A percentile compares a stretch with the other conserved stretches of the same genome.
phyloP scores from a whole-genome alignment of 495 filamentous ascomycete genomes.

The Astrocystis sublimbata region DNA sequence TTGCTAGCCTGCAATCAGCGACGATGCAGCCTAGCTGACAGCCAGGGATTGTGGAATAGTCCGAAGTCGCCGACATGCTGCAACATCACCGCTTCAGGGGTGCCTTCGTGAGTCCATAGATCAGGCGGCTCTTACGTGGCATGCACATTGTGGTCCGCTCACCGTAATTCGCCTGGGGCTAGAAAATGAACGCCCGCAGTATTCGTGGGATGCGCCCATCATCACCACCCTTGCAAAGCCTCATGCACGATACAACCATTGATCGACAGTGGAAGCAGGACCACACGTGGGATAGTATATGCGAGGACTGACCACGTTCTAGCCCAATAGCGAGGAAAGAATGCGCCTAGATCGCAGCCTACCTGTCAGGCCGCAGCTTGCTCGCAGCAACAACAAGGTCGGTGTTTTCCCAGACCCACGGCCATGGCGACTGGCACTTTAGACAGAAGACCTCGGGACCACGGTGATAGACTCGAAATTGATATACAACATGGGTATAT shows the following conservation, averaged over 20 bases:
- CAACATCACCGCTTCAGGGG: background rate
- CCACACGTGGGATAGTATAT: background rate
- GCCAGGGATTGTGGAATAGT: background rate
- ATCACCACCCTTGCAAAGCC: background rate
- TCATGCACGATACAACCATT: background rate
- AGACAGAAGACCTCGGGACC: background rate
- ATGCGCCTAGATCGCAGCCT: background rate
- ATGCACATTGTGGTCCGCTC: background rate
- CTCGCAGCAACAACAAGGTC: background rate
- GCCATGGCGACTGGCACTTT: background rate
- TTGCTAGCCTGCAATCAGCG: background rate
- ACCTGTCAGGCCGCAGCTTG: background rate
- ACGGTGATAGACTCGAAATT: no score
- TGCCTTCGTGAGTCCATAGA: background rate
- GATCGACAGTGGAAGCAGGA: background rate
- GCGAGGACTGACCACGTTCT: background rate
- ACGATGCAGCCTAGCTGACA: background rate
- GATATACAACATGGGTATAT: background rate
- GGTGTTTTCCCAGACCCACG: background rate
- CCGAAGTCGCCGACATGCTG: background rate
- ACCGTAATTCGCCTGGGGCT: background rate
- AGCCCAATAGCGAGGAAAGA: background rate
- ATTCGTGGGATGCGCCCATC: background rate
- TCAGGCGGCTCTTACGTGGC: background rate
- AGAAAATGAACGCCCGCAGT: background rate